Percentiles rank a stretch among this genome's conserved stretches.
Conservation (phyloP, 441 rosid genomes). For the Jatropha multifida region DNA sequence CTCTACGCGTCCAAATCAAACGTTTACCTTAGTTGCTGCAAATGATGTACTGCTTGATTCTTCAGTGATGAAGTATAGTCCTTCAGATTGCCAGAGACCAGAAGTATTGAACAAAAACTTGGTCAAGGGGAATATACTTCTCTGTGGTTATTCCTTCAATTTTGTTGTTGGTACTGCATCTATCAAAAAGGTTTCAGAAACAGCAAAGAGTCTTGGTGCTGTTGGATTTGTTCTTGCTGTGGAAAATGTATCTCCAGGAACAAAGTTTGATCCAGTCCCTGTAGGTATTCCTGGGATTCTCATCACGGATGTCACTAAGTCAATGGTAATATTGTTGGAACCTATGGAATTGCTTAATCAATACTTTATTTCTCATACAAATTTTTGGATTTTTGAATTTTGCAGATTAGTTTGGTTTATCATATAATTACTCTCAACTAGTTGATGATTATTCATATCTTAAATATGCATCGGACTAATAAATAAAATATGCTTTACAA, state of each 20-base stretch:
- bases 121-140: constrained; percentile 88
- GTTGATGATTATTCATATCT: neutral
- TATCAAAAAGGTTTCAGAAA: constrained; percentile 86
- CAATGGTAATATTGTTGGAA: constrained; percentile 57
- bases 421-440: neutral
- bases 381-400: constrained; percentile 1
- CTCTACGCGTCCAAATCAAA: constrained; percentile 70
- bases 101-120: constrained; percentile 80
- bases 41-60: constrained; percentile 87
- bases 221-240: constrained; percentile 96
- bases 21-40: constrained; percentile 86
- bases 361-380: neutral
- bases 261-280: constrained; percentile 96
- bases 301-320: constrained; percentile 72
- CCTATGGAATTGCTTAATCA: neutral
- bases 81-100: constrained; percentile 96
- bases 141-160: constrained; percentile 98
- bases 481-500: neutral
- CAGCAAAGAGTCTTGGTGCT: constrained; percentile 95
- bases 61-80: constrained; percentile 67
- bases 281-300: constrained; percentile 84
- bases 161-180: constrained; percentile 94
- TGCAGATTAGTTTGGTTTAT: constrained; percentile 9
- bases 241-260: constrained; percentile 90
- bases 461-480: neutral